Evolutionary conservation across 2,329 filamentous ascomycete species (phyloP).

Genomic region (Didymella segeticola): DNA sequence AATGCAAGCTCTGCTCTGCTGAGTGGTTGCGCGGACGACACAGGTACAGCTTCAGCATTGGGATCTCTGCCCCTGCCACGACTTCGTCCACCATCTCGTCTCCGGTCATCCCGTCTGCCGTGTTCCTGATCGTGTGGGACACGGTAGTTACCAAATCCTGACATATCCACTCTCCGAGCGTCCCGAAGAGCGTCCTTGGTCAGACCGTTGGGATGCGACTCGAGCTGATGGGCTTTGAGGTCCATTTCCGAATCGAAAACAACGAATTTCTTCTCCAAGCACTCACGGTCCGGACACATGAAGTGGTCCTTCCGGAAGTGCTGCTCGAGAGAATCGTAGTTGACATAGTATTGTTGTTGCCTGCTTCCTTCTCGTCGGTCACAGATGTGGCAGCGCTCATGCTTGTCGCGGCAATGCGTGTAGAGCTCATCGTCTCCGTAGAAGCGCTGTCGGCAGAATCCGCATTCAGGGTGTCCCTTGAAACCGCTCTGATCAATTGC

Average conservation of each 20-base stretch:
- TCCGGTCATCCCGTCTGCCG: slow-evolving; percentile 52
- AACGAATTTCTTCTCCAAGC: slow-evolving; percentile 95
- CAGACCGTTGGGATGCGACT: slow-evolving; percentile 77
- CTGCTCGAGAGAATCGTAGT: slow-evolving; percentile 84
- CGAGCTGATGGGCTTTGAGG: slow-evolving; percentile 89
- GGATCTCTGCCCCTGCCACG: slow-evolving; percentile 80
- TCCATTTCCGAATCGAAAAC: slow-evolving; percentile 96
- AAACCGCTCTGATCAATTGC: slow-evolving; percentile 93
- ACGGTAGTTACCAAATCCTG: slow-evolving; percentile 76
- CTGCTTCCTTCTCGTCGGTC: slow-evolving; percentile 70
- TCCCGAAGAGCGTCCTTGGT: slow-evolving; percentile 86
- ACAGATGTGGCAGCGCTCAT: slow-evolving; percentile 94
- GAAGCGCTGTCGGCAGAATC: slow-evolving; percentile 89
- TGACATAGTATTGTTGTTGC: slow-evolving; percentile 86
- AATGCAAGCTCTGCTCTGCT: slow-evolving; percentile 88
- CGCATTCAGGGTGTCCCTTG: slow-evolving; percentile 92
- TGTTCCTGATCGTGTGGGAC: slow-evolving; percentile 71
- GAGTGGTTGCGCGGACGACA: slow-evolving; percentile 79
- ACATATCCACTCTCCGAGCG: slow-evolving; percentile 84
- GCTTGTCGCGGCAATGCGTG: slow-evolving; percentile 88
- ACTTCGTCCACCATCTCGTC: slow-evolving; percentile 56
- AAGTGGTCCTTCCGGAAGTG: slow-evolving; percentile 92
- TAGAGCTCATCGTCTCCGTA: slow-evolving; percentile 97
- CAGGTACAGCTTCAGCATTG: slow-evolving; percentile 79
- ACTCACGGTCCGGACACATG: slow-evolving; percentile 83